A percentile compares a stretch with the other conserved stretches of the same genome.
These are phyloP conservation scores for Pulicaria dysenterica DNA, from an alignment of 129 eudicot genomes.

Conservation along the genomic window DNA sequence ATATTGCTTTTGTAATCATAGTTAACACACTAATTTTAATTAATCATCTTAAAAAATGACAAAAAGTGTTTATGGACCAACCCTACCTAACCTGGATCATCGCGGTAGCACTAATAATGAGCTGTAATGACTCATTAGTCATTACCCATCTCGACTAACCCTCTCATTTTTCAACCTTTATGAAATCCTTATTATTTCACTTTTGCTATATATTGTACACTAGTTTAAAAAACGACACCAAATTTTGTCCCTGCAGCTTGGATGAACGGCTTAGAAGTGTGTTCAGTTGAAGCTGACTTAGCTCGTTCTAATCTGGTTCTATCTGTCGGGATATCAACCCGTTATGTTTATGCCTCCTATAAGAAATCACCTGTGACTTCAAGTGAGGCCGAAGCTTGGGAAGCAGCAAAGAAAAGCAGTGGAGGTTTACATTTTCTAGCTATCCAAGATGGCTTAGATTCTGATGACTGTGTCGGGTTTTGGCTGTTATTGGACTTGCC, in stretches of 20 bases:
- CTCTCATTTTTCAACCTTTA: neutral
- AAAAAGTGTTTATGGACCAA: neutral
- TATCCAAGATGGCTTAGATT: conserved; percentile 76
- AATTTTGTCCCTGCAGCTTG: conserved; percentile 63
- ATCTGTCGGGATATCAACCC: conserved; percentile 81
- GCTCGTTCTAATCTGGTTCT: conserved; percentile 56
- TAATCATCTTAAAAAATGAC: neutral
- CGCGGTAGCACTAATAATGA: too few species aligned
- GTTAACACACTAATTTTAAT: neutral
- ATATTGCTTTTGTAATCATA: neutral
- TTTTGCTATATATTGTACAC: neutral
- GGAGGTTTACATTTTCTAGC: conserved; percentile 97
- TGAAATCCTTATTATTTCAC: neutral
- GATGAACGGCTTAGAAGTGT: conserved; percentile 98
- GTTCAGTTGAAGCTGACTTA: conserved; percentile 79
- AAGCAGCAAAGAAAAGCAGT: conserved; percentile 83
- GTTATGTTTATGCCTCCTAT: conserved; percentile 80
- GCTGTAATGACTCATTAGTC: neutral
- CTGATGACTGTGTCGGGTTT: conserved; percentile 90
- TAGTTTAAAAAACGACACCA: neutral
- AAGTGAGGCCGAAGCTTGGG: conserved; percentile 96
- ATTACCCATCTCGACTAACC: neutral
- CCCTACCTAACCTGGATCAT: neutral
- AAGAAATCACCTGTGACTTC: conserved; percentile 68
- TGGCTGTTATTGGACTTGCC: conserved; percentile 94